phyloP scores from a whole-genome alignment of 495 filamentous ascomycete genomes.

The Pyrenula massariospora region DNA sequence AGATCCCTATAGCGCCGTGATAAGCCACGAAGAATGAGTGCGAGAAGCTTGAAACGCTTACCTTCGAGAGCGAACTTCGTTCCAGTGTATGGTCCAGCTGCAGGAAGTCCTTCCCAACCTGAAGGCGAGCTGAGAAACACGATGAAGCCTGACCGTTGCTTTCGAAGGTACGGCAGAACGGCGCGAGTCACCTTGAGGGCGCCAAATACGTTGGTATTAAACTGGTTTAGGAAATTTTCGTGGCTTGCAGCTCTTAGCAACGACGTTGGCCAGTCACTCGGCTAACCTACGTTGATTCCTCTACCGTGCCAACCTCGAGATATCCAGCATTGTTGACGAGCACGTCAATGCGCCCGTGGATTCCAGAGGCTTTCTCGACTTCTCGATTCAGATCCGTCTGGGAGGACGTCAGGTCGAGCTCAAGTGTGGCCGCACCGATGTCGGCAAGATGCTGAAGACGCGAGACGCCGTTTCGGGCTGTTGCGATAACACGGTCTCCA shows the following conservation, averaged over 20 bases:
- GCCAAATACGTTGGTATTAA: conserved; percentile 38
- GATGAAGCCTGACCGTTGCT: conserved; percentile 24
- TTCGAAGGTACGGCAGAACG: conserved; percentile 35
- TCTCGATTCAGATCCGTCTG: conserved; percentile 14
- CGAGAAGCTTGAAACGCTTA: too few relatives aligned
- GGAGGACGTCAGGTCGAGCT: conserved; percentile 24
- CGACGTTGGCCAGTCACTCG: not conserved
- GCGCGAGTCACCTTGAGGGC: conserved; percentile 32
- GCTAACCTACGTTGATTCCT: conserved; percentile 6
- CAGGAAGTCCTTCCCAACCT: conserved; percentile 23
- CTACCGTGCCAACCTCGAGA: conserved; percentile 13
- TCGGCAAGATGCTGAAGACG: conserved; percentile 21
- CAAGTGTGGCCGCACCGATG: conserved; percentile 19
- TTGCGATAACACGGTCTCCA: conserved; percentile 42
- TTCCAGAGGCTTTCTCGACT: conserved; percentile 19
- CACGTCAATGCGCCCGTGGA: conserved; percentile 32
- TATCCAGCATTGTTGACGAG: conserved; percentile 43
- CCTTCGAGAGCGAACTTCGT: conserved; percentile 45
- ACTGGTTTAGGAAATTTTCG: conserved; percentile 21
- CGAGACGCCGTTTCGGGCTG: conserved; percentile 30
- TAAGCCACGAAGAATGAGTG: too few relatives aligned
- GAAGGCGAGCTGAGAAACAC: conserved; percentile 36
- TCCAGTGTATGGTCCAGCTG: conserved; percentile 33
- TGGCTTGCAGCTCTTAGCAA: conserved; percentile 3
- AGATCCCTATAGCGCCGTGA: conserved; percentile 27